Base-by-base conservation (phyloP, 106 monocot genomes). In the Amphibolis antarctica region DNA sequence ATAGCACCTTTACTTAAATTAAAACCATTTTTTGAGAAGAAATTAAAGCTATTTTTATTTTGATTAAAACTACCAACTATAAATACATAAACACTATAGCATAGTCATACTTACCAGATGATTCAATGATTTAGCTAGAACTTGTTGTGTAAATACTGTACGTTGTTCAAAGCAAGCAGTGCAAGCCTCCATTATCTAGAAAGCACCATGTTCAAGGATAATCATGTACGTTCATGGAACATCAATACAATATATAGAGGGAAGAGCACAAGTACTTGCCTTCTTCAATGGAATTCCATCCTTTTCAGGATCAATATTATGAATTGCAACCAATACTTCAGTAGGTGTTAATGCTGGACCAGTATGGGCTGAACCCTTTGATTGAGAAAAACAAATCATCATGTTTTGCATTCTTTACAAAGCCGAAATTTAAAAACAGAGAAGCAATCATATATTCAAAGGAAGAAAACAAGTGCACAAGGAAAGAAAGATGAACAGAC, bases 101-200 rank as follows among this genome's bases (percentile, higher is more conserved):
- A 36, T 36, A 36, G 7, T 36, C 24, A 29, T 59, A 45, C 73
- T 53, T 84, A 98, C 96, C 90, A 98, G 69, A 53, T 78, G 68
- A 62, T 80, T 87, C 70, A 98, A 77, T 30, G 90, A 80, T 70
- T 83, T 91, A 47, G 73, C 87, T 51, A 98, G 74, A 17, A 90
- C 87, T 52, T 98, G 86, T 61, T 98, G 91, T 19, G 96, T 98
- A 69, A 98, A 98, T 66, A 98, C 96, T 31, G 90, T 98, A 9
- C 85, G 79, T 61, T 98, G 96, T 79, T 98, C 96, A 72, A 98
- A 98, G 80, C 96, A 98, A 65, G 90, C 84, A 6, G 78, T 89
- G 65, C 96, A 98, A 72, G 82, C 86, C 69, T 98, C 96, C 44
- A 78, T 98, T 56, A 98, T 75, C 96, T 98, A 86, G 18, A 67